Percentiles rank a stretch among this genome's conserved stretches.
Conservation (phyloP, 768 basidiomycete species). For the Suillus luteus region DNA sequence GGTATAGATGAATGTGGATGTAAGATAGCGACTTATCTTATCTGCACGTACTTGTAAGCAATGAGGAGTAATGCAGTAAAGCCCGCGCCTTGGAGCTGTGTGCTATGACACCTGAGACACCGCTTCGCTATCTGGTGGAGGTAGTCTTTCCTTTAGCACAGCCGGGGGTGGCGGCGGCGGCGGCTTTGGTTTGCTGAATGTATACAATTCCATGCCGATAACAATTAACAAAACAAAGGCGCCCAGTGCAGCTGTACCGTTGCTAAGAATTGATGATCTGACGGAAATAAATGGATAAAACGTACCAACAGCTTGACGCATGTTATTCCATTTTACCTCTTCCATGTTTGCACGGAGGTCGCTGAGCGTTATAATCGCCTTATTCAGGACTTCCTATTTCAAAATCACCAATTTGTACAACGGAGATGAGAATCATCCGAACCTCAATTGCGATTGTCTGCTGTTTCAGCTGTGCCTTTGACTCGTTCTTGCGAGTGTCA, state of each 20-base stretch:
- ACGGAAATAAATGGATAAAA: slow-evolving; percentile 15
- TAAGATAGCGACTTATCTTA: not conserved
- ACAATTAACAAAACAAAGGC: slow-evolving; percentile 72
- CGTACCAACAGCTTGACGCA: slow-evolving; percentile 79
- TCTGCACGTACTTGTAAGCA: not conserved
- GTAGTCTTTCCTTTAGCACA: slow-evolving; percentile 6
- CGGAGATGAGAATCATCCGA: slow-evolving; percentile 16
- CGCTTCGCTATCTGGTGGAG: slow-evolving; percentile 8
- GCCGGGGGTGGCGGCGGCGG: slow-evolving; percentile 21
- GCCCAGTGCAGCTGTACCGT: slow-evolving; percentile 53
- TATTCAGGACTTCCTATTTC: slow-evolving; percentile 70
- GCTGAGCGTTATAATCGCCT: slow-evolving; percentile 69
- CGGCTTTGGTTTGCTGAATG: slow-evolving; percentile 40
- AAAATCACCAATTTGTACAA: slow-evolving; percentile 2
- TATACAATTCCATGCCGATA: slow-evolving; percentile 65
- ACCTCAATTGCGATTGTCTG: slow-evolving; percentile 88
- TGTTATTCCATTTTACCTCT: slow-evolving; percentile 87
- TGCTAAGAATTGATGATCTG: slow-evolving; percentile 10
- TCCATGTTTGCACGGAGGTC: slow-evolving; percentile 82
- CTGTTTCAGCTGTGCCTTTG: slow-evolving; percentile 78
- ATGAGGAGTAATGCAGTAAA: not conserved
- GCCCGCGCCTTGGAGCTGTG: slow-evolving; percentile 6
- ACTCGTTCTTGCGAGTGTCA: slow-evolving; percentile 91
- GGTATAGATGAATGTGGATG: slow-evolving; percentile 18
- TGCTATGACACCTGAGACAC: slow-evolving; percentile 21